Conservation (phyloP, 768 basidiomycete species). For the Amanita rubescens region DNA sequence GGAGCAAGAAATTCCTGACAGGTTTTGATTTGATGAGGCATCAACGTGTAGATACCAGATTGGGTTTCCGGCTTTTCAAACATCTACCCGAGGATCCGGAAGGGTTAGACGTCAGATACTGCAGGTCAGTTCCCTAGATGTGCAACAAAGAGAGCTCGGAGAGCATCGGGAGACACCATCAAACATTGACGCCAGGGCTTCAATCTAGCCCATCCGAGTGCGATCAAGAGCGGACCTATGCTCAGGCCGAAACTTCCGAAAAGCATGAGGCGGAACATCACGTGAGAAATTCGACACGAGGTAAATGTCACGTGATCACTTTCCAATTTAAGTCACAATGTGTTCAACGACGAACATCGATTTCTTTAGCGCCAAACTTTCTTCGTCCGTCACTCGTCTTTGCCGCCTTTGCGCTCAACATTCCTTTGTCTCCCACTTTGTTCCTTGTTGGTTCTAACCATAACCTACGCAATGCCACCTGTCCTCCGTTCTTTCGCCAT, state of each 20-base stretch:
- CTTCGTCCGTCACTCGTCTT: background rate
- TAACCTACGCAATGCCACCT: constrained; percentile 5
- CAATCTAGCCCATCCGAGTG: background rate
- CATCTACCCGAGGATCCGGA: constrained; percentile 1
- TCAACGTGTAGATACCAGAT: background rate
- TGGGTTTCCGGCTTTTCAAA: background rate
- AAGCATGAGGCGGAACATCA: background rate
- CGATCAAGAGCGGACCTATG: background rate
- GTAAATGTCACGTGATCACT: background rate
- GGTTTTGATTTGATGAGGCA: constrained; percentile 3
- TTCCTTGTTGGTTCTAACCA: background rate
- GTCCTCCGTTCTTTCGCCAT: constrained; percentile 40
- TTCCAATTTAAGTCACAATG: constrained; percentile 6
- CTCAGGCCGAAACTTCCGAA: background rate
- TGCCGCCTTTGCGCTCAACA: background rate
- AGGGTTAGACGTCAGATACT: background rate
- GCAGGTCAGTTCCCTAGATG: background rate
- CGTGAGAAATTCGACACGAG: background rate
- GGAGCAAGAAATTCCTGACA: background rate
- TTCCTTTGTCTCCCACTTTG: background rate
- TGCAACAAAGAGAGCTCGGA: background rate
- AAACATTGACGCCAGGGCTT: background rate
- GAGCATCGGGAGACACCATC: background rate
- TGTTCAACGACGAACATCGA: constrained; percentile 1
- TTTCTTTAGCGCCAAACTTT: background rate